Conservation (phyloP, 2,329 filamentous ascomycete species). For the Fusarium sulawesiense region DNA sequence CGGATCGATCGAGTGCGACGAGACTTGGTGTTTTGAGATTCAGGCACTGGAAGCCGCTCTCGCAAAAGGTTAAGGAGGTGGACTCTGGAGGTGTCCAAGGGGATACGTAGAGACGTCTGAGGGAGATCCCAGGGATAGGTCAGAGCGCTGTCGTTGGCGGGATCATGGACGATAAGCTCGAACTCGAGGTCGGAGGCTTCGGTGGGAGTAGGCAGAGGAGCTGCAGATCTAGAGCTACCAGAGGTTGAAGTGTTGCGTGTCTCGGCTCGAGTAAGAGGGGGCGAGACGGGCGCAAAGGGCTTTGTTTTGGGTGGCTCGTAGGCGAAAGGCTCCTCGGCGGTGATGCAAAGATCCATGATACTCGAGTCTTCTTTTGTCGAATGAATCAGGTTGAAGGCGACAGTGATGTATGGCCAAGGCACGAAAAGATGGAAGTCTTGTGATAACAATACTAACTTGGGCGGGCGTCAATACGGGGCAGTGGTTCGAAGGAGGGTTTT, state of each 20-base stretch:
- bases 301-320: slow-evolving; percentile 34
- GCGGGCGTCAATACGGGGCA: too few species aligned
- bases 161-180: slow-evolving; percentile 41
- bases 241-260: slow-evolving; percentile 18
- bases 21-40: slow-evolving; percentile 4
- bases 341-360: slow-evolving; percentile 45
- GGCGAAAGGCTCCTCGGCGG: slow-evolving; percentile 43
- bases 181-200: slow-evolving; percentile 36
- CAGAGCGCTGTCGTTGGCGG: slow-evolving; percentile 39
- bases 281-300: slow-evolving; percentile 32
- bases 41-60: slow-evolving; percentile 24
- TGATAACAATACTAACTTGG: neutral
- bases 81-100: slow-evolving; percentile 36
- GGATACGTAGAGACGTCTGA: slow-evolving; percentile 26
- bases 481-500: neutral
- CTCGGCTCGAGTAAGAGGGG: slow-evolving; percentile 5
- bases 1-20: slow-evolving; percentile 10
- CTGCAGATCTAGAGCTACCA: neutral
- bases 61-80: slow-evolving; percentile 45
- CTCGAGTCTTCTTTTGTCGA: neutral
- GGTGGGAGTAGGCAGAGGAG: neutral
- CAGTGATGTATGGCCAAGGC: neutral
- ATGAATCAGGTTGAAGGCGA: neutral
- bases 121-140: slow-evolving; percentile 45
- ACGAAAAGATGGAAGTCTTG: neutral